phyloP scores from a whole-genome alignment of 805 yeast genomes.

The Blastobotrys robertii region DNA sequence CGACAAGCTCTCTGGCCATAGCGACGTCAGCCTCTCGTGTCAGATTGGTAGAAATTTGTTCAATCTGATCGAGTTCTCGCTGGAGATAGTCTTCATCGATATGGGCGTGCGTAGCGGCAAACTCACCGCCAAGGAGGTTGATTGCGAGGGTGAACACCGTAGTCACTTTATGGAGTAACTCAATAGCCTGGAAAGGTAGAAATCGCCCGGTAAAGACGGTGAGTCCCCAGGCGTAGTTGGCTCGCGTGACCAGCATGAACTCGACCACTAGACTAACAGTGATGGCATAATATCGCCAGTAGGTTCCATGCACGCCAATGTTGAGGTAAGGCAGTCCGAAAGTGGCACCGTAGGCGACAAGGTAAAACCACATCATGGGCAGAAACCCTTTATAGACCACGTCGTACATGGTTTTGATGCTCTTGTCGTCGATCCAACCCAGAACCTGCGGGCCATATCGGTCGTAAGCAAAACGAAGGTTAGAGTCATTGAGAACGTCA shows the following conservation, averaged over 20 bases:
- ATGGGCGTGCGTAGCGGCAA: not conserved
- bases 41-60: not conserved
- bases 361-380: too few species aligned
- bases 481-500: constrained; percentile 64
- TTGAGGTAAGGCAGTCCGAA: constrained; percentile 13
- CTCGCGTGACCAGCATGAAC: constrained; percentile 16
- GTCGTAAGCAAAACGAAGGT: constrained; percentile 74
- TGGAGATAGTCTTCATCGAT: not conserved
- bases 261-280: constrained; percentile 15
- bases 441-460: constrained; percentile 67
- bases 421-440: constrained; percentile 6
- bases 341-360: too few species aligned
- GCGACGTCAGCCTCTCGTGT: constrained; percentile 2
- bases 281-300: constrained; percentile 20
- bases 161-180: constrained; percentile 14
- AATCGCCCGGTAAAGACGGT: constrained; percentile 1
- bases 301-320: constrained; percentile 10
- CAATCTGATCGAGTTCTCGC: constrained; percentile 3
- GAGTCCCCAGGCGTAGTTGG: constrained; percentile 8
- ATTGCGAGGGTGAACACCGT: constrained; percentile 15
- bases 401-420: not conserved
- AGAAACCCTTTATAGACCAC: constrained; percentile 6
- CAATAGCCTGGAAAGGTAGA: constrained; percentile 15
- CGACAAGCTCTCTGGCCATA: constrained; percentile 2
- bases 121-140: constrained; percentile 17